Base-by-base conservation (phyloP, 2,329 filamentous ascomycete species). In the Diplocarpon rosae region DNA sequence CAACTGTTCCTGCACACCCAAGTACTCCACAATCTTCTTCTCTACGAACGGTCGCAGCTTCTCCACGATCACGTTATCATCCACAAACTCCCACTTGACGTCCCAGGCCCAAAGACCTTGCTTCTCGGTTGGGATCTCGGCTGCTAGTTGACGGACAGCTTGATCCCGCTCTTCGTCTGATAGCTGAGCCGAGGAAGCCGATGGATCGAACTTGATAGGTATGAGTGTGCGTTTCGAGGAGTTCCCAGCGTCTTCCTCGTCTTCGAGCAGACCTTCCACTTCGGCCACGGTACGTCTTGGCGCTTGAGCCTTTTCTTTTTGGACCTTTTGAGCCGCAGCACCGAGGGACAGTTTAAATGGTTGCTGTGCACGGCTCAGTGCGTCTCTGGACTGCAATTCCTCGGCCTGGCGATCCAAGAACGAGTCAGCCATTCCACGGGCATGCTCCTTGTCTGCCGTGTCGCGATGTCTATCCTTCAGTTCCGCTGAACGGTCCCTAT, bases 11-110 rank as follows among this genome's bases (percentile, higher is more conserved):
- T 96, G 88, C 46, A 98, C 85, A 48, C 93, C 93, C 39, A 98
- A 75, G 57, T 92, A 93, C 65, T 98, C 92, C 49, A 98, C 83
- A 55, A 96, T 86, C 73, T 96, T 98, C 75, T 94, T 94, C 70
- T 95, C 88, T 45, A 96, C 86, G 67, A 95, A 98, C 27, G 90
- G 89, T 59, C 85, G 79, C 55, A 98, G 77, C 62, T 95, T 89
- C 52, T 93, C 85, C 49, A 78, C 76, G 48, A 96, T 78, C 34
- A 92, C 75, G 13, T 74, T 71, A 49, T 92, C 83, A 60, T 93
- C 85, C 62, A 98, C 73, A 65, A 80, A 86, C 41, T 93, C 83
- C 92, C 92, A 98, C 57, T 89, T 85, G 62, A 98, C 79, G 14
- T 83, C 69, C 86, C 88, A 96, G n/a, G 73, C 76, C 86, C 90